These are phyloP conservation scores for Lavandula angustifolia DNA, from an alignment of 257 asterid species.

Conservation along the genomic window DNA sequence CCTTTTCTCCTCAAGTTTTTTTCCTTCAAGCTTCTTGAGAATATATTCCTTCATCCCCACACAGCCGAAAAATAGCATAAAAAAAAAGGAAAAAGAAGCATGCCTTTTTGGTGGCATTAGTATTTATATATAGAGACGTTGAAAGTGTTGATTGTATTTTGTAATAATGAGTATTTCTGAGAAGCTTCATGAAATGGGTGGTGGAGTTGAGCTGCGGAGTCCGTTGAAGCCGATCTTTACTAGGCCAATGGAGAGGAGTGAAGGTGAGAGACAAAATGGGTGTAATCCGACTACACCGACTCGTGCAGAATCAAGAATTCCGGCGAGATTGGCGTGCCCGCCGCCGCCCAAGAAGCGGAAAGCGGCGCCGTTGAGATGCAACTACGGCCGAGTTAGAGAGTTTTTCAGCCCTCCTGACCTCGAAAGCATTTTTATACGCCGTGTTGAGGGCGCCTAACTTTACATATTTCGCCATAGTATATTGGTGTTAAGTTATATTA, in stretches of 20 bases:
- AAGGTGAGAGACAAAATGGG: conserved; percentile 24
- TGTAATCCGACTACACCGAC: conserved; percentile 38
- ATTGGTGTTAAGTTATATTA: no score
- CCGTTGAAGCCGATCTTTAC: conserved; percentile 44
- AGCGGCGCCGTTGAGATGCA: conserved; percentile 27
- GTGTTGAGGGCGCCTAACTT: conserved; percentile 24
- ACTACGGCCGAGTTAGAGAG: conserved; percentile 26
- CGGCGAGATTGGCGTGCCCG: conserved; percentile 38
- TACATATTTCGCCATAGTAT: no score
- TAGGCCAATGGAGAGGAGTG: conserved; percentile 13
- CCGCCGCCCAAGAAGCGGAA: conserved; percentile 51
- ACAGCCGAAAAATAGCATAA: neutral
- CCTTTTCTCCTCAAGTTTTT: conserved; percentile 26
- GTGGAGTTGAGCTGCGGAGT: conserved; percentile 40
- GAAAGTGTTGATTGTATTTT: neutral
- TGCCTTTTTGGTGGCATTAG: conserved; percentile 11
- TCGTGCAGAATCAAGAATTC: conserved; percentile 43
- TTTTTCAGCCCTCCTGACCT: conserved; percentile 46
- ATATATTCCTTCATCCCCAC: conserved; percentile 39
- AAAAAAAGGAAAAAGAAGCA: neutral
- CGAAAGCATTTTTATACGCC: conserved; percentile 38
- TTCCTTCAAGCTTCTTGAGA: conserved; percentile 31
- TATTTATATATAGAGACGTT: conserved; percentile 35
- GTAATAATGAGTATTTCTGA: conserved; percentile 28
- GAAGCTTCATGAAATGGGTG: conserved; percentile 33